Evolutionary conservation across 768 basidiomycete species (phyloP).

Genomic region (Termitomyces titanicus): DNA sequence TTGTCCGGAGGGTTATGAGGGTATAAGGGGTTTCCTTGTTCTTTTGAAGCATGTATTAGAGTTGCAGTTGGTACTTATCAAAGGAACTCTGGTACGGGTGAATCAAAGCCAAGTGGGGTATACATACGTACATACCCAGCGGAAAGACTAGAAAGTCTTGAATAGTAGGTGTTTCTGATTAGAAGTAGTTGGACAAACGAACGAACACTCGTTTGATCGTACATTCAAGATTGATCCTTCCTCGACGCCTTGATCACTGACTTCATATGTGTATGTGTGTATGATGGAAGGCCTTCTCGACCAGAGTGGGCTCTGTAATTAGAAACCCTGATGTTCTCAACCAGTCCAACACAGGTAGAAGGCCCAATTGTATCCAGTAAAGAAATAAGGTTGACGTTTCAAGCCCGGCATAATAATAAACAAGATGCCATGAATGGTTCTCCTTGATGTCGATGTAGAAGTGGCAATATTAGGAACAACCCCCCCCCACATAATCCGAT

Average conservation of each 20-base stretch:
- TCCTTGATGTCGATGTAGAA: neutral
- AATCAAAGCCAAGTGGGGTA: no score
- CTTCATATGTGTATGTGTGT: neutral
- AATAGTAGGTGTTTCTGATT: neutral
- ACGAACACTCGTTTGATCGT: neutral
- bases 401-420: neutral
- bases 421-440: neutral
- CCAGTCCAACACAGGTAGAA: neutral
- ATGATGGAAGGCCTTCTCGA: neutral
- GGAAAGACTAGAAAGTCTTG: neutral
- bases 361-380: neutral
- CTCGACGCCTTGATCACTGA: neutral
- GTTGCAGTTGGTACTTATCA: no score
- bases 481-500: neutral
- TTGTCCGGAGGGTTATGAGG: neutral
- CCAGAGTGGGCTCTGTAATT: neutral
- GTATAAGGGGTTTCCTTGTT: neutral
- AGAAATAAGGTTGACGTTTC: neutral
- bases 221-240: neutral
- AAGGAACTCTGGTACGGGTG: no score
- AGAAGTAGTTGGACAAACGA: neutral
- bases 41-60: neutral
- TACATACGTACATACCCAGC: neutral
- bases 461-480: neutral
- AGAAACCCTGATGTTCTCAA: neutral